Conservation (phyloP, 495 filamentous ascomycete genomes). For the Cercophora samala region DNA sequence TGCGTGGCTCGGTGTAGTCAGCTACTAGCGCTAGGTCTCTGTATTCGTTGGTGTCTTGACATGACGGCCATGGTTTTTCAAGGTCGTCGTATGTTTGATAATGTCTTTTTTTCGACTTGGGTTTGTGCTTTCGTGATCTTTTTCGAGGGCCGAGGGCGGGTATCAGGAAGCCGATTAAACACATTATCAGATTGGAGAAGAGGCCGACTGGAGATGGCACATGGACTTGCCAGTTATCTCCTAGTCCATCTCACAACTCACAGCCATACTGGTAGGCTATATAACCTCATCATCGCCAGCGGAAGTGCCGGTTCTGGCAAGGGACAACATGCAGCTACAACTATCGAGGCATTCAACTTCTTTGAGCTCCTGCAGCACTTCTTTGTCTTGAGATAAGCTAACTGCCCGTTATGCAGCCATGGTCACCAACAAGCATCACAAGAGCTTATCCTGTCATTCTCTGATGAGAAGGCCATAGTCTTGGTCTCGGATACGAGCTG, state of each 20-base stretch:
- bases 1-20: slow-evolving; percentile 12
- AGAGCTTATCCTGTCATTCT: not conserved
- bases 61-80: not conserved
- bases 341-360: not conserved
- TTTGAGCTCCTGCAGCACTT: not conserved
- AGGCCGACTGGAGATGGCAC: not conserved
- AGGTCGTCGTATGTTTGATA: not conserved
- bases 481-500: not conserved
- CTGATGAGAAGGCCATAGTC: not conserved
- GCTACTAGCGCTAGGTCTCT: not conserved
- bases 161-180: slow-evolving; percentile 17
- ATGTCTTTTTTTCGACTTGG: not conserved
- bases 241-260: not conserved
- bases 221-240: not conserved
- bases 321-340: not conserved
- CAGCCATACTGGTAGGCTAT: not conserved
- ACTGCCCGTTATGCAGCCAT: not conserved
- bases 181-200: slow-evolving; percentile 12
- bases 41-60: slow-evolving; percentile 2
- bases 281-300: not conserved
- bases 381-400: not conserved
- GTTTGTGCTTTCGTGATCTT: slow-evolving; percentile 7
- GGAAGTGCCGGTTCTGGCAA: not conserved
- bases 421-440: not conserved
- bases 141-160: not conserved